phyloP scores from a whole-genome alignment of 2,329 filamentous ascomycete species.

The Beauveria caledonica region DNA sequence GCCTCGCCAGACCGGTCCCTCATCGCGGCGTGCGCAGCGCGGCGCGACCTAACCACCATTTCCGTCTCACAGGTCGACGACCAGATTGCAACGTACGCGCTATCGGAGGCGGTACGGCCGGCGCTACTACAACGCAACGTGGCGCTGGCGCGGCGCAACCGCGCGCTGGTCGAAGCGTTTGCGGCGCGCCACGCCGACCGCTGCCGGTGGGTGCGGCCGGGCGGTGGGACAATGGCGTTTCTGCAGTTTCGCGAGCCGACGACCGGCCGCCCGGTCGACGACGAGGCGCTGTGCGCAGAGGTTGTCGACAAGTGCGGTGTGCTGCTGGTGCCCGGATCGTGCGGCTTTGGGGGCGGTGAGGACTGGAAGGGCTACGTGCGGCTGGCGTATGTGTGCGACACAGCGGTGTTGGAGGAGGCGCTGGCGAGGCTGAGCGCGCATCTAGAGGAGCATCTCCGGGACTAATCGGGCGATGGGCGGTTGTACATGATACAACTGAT shows the following conservation, averaged over 20 bases:
- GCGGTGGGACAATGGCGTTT: conserved; percentile 73
- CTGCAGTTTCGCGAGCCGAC: conserved; percentile 52
- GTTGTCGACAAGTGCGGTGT: conserved; percentile 62
- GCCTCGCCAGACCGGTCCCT: conserved; percentile 56
- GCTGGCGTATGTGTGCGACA: conserved; percentile 68
- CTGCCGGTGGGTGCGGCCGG: conserved; percentile 65
- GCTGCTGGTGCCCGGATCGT: conserved; percentile 64
- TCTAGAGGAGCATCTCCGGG: conserved; percentile 18
- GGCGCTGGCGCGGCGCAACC: conserved; percentile 59
- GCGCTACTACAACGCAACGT: conserved; percentile 28
- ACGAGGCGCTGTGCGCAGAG: conserved; percentile 62
- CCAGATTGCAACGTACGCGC: conserved; percentile 64
- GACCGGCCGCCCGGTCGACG: conserved; percentile 56
- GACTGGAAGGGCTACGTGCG: conserved; percentile 70
- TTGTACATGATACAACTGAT: too few relatives aligned
- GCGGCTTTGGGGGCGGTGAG: conserved; percentile 58
- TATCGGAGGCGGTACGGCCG: conserved; percentile 40
- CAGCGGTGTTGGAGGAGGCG: conserved; percentile 58
- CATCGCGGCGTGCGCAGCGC: conserved; percentile 53
- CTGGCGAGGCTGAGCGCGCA: conserved; percentile 42
- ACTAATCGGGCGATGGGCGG: background rate
- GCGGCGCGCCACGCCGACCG: conserved; percentile 54
- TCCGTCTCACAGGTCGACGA: conserved; percentile 61
- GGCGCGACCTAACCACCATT: conserved; percentile 78
- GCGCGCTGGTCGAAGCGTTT: conserved; percentile 58